A percentile compares a stretch with the other conserved stretches of the same genome.
Evolutionary conservation across 768 basidiomycete species (phyloP).

Genomic region (Rhodotorula paludigena): DNA sequence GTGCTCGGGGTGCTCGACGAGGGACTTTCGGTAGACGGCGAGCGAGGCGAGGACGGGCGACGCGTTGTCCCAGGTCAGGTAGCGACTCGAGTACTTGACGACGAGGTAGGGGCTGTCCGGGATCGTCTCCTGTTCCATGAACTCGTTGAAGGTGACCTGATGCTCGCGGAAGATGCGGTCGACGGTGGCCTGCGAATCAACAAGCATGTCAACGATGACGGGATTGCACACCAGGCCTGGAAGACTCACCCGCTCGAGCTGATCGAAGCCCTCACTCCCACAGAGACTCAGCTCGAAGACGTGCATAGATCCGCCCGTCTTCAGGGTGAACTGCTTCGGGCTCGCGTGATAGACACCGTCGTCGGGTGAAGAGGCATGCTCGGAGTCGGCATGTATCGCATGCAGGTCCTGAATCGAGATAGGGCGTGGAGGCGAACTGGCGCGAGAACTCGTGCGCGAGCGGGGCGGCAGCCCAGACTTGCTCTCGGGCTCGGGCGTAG

Average conservation of each 20-base stretch:
- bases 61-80: conserved; percentile 68
- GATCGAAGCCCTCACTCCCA: conserved; percentile 45
- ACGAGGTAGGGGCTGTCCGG: conserved; percentile 66
- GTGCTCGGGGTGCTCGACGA: conserved; percentile 43
- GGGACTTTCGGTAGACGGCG: conserved; percentile 59
- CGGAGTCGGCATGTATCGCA: conserved; percentile 25
- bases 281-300: conserved; percentile 66
- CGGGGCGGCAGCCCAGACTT: neutral
- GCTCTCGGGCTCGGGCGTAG: neutral
- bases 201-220: conserved; percentile 6
- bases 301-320: conserved; percentile 21
- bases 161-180: conserved; percentile 52
- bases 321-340: conserved; percentile 32
- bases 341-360: conserved; percentile 31
- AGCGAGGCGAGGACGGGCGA: conserved; percentile 73
- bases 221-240: too few relatives aligned
- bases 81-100: conserved; percentile 70
- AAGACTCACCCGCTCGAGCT: conserved; percentile 11
- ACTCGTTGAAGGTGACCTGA: conserved; percentile 60
- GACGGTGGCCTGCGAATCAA: conserved; percentile 47
- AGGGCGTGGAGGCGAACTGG: conserved; percentile 15
- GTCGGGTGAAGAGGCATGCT: neutral
- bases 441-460: conserved; percentile 19
- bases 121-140: conserved; percentile 62
- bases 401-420: conserved; percentile 31